phyloP scores from a whole-genome alignment of 73 alveolate species.

The Loxodes magnus region DNA sequence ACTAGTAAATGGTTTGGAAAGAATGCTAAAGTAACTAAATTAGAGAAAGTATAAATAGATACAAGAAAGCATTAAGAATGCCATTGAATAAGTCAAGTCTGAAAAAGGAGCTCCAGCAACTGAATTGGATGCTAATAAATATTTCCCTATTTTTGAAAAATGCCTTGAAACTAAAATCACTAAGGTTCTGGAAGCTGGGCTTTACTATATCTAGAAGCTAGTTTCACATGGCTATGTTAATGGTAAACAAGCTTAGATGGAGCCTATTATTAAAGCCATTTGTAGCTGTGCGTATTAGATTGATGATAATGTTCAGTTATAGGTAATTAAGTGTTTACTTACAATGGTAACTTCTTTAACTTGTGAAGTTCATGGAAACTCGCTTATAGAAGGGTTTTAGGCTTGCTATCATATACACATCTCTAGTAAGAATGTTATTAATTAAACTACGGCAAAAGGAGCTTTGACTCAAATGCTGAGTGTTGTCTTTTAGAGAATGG shows the following conservation, averaged over 20 bases:
- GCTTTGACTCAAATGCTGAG: conserved; percentile 51
- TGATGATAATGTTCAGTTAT: conserved; percentile 54
- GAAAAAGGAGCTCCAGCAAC: no score
- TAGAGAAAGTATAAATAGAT: no score
- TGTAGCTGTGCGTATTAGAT: conserved; percentile 45
- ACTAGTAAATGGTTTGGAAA: no score
- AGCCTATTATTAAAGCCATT: conserved; percentile 56
- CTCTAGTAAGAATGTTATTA: conserved; percentile 36
- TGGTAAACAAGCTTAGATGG: conserved; percentile 62
- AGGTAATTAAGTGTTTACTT: conserved; percentile 46
- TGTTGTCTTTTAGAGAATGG: conserved; percentile 53
- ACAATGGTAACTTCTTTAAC: conserved; percentile 37
- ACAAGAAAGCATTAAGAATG: no score
- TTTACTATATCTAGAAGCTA: conserved; percentile 40
- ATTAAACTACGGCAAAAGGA: conserved; percentile 54
- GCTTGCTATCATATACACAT: conserved; percentile 65
- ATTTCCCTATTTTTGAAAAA: conserved; percentile 55
- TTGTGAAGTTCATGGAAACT: conserved; percentile 45
- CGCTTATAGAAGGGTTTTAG: conserved; percentile 45
- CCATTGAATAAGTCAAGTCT: no score
- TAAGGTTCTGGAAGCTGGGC: conserved; percentile 43
- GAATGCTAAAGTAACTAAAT: no score
- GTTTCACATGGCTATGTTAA: conserved; percentile 59
- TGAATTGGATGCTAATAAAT: conserved; percentile 63
- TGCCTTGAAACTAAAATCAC: conserved; percentile 54